phyloP scores from a whole-genome alignment of 139 green algal species.

The Pleodorina starrii region DNA sequence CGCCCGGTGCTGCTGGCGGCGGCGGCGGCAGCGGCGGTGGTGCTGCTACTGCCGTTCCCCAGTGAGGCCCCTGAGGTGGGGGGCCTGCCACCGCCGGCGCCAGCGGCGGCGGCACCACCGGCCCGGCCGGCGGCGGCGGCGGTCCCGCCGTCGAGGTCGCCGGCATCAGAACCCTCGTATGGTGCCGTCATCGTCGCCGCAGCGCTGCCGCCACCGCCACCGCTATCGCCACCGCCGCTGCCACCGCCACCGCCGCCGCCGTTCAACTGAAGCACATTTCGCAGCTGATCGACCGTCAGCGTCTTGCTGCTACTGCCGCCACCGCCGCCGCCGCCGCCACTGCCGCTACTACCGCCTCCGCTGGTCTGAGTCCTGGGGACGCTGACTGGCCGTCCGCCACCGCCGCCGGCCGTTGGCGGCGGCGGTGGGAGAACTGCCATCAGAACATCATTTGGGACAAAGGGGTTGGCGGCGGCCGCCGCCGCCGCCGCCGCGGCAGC shows the following conservation, averaged over 20 bases:
- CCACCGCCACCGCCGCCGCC: not conserved
- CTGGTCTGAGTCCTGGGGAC: not conserved
- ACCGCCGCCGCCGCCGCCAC: no score
- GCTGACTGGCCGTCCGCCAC: not conserved
- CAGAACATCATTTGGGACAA: conserved; percentile 6
- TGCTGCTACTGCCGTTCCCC: not conserved
- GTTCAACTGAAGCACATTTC: not conserved
- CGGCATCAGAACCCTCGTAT: not conserved
- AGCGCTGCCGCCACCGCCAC: not conserved
- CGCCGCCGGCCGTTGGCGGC: not conserved
- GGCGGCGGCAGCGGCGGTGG: not conserved
- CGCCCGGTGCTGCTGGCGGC: not conserved
- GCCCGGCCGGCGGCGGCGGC: no score
- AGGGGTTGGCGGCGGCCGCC: conserved; percentile 19
- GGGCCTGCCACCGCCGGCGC: not conserved
- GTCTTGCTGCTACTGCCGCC: not conserved
- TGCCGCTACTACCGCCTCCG: not conserved
- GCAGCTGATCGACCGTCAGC: conserved; percentile 12
- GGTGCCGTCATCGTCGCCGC: no score
- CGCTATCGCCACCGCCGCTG: not conserved
- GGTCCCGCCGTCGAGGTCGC: not conserved
- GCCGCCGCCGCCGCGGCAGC: not conserved
- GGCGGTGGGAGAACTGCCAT: not conserved
- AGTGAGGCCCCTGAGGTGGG: not conserved
- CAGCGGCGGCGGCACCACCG: not conserved